A percentile compares a stretch with the other conserved stretches of the same genome.
Evolutionary conservation across 2,329 filamentous ascomycete species (phyloP).

Genomic region (Ophiosphaerella narmari): DNA sequence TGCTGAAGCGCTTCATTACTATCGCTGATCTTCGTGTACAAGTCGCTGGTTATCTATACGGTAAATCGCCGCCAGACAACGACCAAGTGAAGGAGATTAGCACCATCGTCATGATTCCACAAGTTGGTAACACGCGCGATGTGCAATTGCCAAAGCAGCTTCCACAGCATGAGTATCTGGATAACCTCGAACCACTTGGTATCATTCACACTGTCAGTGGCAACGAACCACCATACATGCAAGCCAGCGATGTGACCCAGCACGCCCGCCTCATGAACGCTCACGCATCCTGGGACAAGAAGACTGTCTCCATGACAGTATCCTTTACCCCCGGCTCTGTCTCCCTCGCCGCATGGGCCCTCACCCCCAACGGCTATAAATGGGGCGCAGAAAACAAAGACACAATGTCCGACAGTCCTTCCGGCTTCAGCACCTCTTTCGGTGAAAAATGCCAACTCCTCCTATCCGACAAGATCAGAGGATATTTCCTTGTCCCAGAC

Average conservation of each 20-base stretch:
- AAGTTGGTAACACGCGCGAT: constrained; percentile 90
- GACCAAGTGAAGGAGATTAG: constrained; percentile 96
- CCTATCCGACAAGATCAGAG: constrained; percentile 88
- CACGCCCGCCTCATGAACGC: constrained; percentile 87
- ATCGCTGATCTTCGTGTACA: constrained; percentile 96
- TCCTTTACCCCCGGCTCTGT: constrained; percentile 97
- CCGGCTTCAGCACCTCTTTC: constrained; percentile 89
- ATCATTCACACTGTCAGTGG: constrained; percentile 95
- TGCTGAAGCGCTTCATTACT: constrained; percentile 96
- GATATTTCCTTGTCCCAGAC: constrained; percentile 95
- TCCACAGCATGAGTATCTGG: constrained; percentile 89
- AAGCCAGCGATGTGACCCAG: constrained; percentile 89
- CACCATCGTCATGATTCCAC: constrained; percentile 96
- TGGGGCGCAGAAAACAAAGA: constrained; percentile 98
- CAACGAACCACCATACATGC: constrained; percentile 96
- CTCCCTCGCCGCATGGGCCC: constrained; percentile 88
- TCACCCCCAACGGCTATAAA: constrained; percentile 90
- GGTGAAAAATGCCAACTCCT: constrained; percentile 95
- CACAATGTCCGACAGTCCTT: constrained; percentile 85
- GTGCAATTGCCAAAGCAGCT: constrained; percentile 88
- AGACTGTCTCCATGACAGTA: constrained; percentile 92
- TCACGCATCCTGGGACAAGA: constrained; percentile 81
- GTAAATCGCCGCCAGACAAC: constrained; percentile 88
- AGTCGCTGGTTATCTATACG: constrained; percentile 94
- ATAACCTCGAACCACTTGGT: constrained; percentile 84